A percentile compares a stretch with the other conserved stretches of the same genome.
phyloP scores from a whole-genome alignment of 805 yeast genomes.

The Ogataea sp. region DNA sequence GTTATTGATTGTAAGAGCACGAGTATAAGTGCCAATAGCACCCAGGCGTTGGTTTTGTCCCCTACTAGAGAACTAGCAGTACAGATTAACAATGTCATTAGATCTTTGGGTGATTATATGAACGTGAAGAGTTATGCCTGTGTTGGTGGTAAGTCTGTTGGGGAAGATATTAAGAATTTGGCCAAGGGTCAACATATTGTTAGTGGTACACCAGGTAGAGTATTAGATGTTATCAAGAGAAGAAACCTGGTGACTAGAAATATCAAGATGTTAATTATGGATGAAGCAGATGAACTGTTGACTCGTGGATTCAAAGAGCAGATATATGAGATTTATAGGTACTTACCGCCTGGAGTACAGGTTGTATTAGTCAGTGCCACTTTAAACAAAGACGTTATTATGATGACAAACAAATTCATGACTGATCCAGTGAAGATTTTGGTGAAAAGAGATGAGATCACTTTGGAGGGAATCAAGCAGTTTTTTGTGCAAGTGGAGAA shows the following conservation, averaged over 20 bases:
- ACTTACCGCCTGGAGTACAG: conserved; percentile 78
- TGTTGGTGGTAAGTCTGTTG: conserved; percentile 86
- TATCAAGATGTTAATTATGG: conserved; percentile 82
- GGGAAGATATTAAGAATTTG: conserved; percentile 70
- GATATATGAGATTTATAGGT: conserved; percentile 84
- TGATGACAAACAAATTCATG: conserved; percentile 87
- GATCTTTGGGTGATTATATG: conserved; percentile 81
- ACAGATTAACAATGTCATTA: conserved; percentile 85
- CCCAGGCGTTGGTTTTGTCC: conserved; percentile 86
- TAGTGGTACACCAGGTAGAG: conserved; percentile 97
- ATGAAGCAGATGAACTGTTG: conserved; percentile 95
- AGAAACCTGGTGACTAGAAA: conserved; percentile 65
- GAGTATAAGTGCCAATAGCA: conserved; percentile 51
- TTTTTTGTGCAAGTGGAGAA: conserved; percentile 84
- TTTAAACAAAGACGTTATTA: conserved; percentile 83
- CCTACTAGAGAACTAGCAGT: conserved; percentile 96
- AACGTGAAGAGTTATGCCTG: conserved; percentile 83
- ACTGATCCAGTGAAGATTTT: conserved; percentile 89
- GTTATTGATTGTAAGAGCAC: conserved; percentile 62
- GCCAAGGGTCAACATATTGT: conserved; percentile 79
- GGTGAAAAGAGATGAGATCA: conserved; percentile 90
- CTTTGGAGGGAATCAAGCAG: conserved; percentile 92
- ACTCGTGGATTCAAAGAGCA: conserved; percentile 93
- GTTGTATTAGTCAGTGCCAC: conserved; percentile 95
- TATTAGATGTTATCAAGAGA: conserved; percentile 82